phyloP scores from a whole-genome alignment of 2,329 filamentous ascomycete genomes.

The Periconia digitata region DNA sequence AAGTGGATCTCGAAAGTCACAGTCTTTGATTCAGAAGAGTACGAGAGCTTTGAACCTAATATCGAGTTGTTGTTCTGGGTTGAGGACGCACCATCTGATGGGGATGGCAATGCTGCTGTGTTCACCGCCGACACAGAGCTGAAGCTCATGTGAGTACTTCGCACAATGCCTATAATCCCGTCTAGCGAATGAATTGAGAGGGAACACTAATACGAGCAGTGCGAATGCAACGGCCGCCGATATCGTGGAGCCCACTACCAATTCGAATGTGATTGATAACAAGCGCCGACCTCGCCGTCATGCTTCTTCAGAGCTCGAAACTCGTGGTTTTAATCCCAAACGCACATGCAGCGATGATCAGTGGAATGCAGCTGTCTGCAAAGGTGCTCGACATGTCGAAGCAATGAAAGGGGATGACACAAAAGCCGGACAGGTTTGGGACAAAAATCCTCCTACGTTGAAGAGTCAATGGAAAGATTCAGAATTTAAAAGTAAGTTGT shows the following conservation, averaged over 20 bases:
- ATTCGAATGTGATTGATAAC: too few relatives aligned
- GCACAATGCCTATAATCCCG: too few relatives aligned
- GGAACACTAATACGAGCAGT: too few relatives aligned
- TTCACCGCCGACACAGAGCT: too few relatives aligned
- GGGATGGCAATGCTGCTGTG: too few relatives aligned
- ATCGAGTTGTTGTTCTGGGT: not conserved
- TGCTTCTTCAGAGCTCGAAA: too few relatives aligned
- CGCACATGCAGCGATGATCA: not conserved
- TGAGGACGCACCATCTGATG: not conserved
- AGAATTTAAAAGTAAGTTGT: not conserved
- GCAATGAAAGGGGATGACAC: not conserved
- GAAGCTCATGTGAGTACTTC: too few relatives aligned
- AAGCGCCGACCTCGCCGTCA: too few relatives aligned
- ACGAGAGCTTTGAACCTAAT: not conserved
- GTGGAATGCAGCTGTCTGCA: not conserved
- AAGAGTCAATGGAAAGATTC: not conserved
- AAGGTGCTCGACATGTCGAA: not conserved
- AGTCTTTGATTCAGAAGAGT: not conserved
- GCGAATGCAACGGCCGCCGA: too few relatives aligned
- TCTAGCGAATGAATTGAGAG: too few relatives aligned
- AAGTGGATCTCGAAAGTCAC: conserved; percentile 8
- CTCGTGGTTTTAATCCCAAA: not conserved
- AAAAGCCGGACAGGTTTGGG: not conserved
- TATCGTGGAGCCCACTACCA: too few relatives aligned
- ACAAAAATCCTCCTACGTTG: not conserved